Conservation (phyloP, 192 early-diverging fungal species). For the Rhizophagus prolifer region DNA sequence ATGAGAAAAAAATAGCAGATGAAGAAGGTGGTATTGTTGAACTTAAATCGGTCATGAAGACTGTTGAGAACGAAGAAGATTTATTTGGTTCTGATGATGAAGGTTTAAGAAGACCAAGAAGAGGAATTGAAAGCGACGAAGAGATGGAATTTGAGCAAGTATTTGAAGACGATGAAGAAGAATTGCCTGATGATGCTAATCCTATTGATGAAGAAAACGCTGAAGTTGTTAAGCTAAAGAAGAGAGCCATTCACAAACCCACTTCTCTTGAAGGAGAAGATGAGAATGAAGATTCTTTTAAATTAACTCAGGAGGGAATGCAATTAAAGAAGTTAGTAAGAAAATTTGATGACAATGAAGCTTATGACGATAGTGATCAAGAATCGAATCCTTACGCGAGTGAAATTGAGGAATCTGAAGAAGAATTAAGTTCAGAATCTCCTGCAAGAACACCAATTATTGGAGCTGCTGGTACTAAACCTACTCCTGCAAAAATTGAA, state of each 20-base stretch:
- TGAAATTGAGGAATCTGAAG: conserved; percentile 13
- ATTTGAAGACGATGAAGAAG: conserved; percentile 82
- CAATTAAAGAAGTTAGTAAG: conserved; percentile 64
- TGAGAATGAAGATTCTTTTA: conserved; percentile 35
- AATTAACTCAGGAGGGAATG: conserved; percentile 44
- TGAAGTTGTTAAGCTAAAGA: conserved; percentile 5
- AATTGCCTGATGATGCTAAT: conserved; percentile 51
- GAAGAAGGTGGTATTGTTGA: conserved; percentile 19
- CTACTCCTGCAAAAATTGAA: background rate
- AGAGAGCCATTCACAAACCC: conserved; percentile 36
- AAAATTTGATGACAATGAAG: conserved; percentile 62
- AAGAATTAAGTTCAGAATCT: conserved; percentile 1
- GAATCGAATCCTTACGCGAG: conserved; percentile 58
- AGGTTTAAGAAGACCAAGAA: conserved; percentile 13
- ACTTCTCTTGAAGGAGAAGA: conserved; percentile 42
- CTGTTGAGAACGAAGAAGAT: conserved; percentile 29
- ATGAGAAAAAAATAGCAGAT: conserved; percentile 17
- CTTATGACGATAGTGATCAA: conserved; percentile 58
- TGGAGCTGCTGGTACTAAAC: background rate
- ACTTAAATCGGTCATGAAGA: conserved; percentile 9
- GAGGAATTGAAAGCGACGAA: conserved; percentile 30
- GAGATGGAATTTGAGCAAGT: conserved; percentile 77
- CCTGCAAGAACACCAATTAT: background rate
- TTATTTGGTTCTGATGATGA: conserved; percentile 45
- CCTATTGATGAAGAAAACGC: conserved; percentile 42